Percentiles rank a stretch among this genome's conserved stretches.
Conservation (phyloP, 2,329 filamentous ascomycete genomes). For the Aureobasidium sp. region DNA sequence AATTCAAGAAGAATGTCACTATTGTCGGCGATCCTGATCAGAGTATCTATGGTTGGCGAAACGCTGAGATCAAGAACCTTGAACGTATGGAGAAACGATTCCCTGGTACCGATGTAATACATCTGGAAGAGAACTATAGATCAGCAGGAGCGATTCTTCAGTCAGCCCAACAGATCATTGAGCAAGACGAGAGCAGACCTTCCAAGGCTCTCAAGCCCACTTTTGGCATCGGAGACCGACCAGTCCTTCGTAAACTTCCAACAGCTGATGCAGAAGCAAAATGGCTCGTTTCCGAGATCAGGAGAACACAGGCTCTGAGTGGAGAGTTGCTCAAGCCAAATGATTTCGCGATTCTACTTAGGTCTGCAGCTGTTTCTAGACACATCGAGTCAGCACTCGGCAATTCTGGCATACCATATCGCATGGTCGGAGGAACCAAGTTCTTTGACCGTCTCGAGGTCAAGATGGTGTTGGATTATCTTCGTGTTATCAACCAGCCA, state of each 20-base stretch:
- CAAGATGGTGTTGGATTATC: constrained; percentile 79
- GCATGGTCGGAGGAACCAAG: constrained; percentile 82
- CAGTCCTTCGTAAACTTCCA: constrained; percentile 70
- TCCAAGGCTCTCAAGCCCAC: constrained; percentile 73
- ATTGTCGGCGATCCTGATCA: constrained; percentile 96
- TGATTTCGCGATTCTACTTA: constrained; percentile 81
- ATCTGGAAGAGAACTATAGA: constrained; percentile 89
- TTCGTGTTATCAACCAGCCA: constrained; percentile 76
- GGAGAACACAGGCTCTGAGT: constrained; percentile 61
- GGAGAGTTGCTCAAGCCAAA: constrained; percentile 65
- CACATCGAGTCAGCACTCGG: constrained; percentile 80
- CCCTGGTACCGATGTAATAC: constrained; percentile 70
- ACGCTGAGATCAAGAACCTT: constrained; percentile 85
- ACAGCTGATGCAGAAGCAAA: constrained; percentile 67
- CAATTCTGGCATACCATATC: constrained; percentile 75
- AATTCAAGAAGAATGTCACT: constrained; percentile 67
- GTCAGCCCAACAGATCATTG: constrained; percentile 76
- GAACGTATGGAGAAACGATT: constrained; percentile 70
- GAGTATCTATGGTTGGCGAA: constrained; percentile 94
- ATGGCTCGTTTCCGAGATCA: constrained; percentile 84
- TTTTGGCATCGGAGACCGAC: constrained; percentile 70
- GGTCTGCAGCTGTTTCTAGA: constrained; percentile 74
- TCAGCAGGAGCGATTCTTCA: constrained; percentile 80
- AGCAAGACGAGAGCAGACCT: constrained; percentile 77
- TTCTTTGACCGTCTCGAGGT: constrained; percentile 92